These are phyloP conservation scores for Striga asiatica DNA, from an alignment of 257 asterid genomes.

Conservation along the genomic window DNA sequence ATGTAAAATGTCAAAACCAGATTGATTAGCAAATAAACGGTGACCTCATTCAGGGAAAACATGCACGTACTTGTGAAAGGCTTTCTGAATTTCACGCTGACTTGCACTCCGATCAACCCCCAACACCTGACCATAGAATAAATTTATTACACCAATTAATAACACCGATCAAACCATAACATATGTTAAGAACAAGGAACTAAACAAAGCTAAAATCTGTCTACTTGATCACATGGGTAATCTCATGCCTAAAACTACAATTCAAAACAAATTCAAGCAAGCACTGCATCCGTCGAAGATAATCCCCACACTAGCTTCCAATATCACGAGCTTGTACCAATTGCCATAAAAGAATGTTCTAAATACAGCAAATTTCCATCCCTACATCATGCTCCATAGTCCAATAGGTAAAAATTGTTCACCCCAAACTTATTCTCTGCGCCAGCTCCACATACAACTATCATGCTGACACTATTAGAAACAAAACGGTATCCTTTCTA, in stretches of 20 bases:
- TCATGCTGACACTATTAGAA: no score
- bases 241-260: not conserved
- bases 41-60: not conserved
- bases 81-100: constrained; percentile 88
- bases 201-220: no score
- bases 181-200: not conserved
- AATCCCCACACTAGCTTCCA: no score
- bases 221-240: not conserved
- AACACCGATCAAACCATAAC: not conserved
- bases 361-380: no score
- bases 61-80: constrained; percentile 81
- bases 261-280: not conserved
- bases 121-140: constrained; percentile 46
- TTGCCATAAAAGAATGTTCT: no score
- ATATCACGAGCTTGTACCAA: no score
- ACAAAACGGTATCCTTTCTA: not conserved
- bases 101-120: constrained; percentile 77
- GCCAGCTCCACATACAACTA: no score
- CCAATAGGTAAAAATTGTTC: no score
- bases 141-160: not conserved
- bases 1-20: not conserved
- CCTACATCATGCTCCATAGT: no score
- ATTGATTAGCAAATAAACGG: not conserved
- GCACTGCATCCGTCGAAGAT: no score
- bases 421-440: no score